A percentile compares a stretch with the other conserved stretches of the same genome.
Evolutionary conservation across 2,329 filamentous ascomycete genomes (phyloP).

Genomic region (Cladosporium sp.): DNA sequence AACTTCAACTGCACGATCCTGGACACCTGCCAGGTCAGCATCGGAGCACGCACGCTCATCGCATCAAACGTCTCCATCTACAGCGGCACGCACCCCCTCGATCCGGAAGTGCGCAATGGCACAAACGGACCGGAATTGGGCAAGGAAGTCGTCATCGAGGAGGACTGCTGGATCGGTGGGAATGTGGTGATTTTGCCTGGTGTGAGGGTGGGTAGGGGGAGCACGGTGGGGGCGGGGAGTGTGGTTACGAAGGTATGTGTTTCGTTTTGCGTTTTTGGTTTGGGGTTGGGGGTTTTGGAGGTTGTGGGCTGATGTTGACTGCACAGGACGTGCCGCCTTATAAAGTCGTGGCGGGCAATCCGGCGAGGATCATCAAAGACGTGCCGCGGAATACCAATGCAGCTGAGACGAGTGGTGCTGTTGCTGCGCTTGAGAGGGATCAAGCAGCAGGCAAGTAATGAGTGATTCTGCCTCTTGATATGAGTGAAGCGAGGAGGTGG

Average conservation of each 20-base stretch:
- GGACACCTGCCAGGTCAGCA: conserved; percentile 69
- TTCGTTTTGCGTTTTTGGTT: background rate
- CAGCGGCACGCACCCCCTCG: conserved; percentile 70
- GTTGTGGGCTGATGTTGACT: conserved; percentile 7
- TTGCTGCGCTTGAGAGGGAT: conserved; percentile 28
- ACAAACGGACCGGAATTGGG: conserved; percentile 71
- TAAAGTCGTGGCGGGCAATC: conserved; percentile 63
- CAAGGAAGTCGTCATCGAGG: conserved; percentile 68
- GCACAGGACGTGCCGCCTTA: conserved; percentile 57
- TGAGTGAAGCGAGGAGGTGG: background rate
- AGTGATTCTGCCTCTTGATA: background rate
- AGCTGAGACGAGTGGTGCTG: conserved; percentile 27
- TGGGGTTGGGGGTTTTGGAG: background rate
- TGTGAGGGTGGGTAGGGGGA: conserved; percentile 71
- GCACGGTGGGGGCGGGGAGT: conserved; percentile 72
- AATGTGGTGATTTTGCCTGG: conserved; percentile 69
- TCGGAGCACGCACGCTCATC: conserved; percentile 73
- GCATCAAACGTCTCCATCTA: conserved; percentile 77
- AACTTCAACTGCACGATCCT: conserved; percentile 73
- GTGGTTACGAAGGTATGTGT: conserved; percentile 67
- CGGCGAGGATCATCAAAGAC: conserved; percentile 53
- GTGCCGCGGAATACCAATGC: conserved; percentile 26
- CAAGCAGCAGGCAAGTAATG: conserved; percentile 28
- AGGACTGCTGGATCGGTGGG: conserved; percentile 78
- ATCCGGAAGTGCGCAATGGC: conserved; percentile 70